Evolutionary conservation across 805 yeast genomes (phyloP), one percentile per base, ranked within the genome.

Genomic region (Hanseniaspora nectarophila): DNA sequence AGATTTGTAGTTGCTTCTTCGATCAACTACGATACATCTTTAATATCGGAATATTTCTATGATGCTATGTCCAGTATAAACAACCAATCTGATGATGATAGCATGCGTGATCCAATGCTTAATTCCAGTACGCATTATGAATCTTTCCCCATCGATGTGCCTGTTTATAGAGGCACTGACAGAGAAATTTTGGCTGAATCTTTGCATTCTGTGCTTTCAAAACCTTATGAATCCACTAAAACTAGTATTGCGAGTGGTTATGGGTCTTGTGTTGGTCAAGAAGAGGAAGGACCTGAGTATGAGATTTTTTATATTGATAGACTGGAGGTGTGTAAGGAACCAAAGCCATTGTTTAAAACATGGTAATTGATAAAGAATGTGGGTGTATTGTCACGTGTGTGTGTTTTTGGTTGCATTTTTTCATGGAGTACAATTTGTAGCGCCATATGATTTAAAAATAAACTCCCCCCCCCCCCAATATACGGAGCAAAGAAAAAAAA

Each of bases 21-120:
- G 2, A 32, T 49, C 8, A 32, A 31, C n/a, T 34, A 42, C 12
- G 53, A 40, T 15, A 49, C 53, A 12, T 49, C 53, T 4, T 15
- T 49, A 8, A 49, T 49, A 33, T 49, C 53, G 6, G 53, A 49
- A 20, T 49, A 49, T 21, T 49, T 49, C 18, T 49, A 49, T 24
- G 53, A 49, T 42, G 53, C 53, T 12, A 16, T 42, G 4, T 49
- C 53, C 12, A 49, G 23, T 28, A 8, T 26, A 5, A 26, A 26
- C 23, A 23, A 42, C 12, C 38, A 33, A 23, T 5, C n/a, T 10
- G 26, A 24, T 26, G 38, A 23, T 15, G n/a, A 26, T 18, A 24
- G 20, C 23, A 20, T 13, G 12, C 10, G 10, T 5, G 26, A 26
- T 8, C 31, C 24, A 21, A 13, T 42, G 34, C 40, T 38, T 13